Evolutionary conservation across 352 stramenopile genomes (phyloP).

Genomic region (Phytophthora sansomeana): DNA sequence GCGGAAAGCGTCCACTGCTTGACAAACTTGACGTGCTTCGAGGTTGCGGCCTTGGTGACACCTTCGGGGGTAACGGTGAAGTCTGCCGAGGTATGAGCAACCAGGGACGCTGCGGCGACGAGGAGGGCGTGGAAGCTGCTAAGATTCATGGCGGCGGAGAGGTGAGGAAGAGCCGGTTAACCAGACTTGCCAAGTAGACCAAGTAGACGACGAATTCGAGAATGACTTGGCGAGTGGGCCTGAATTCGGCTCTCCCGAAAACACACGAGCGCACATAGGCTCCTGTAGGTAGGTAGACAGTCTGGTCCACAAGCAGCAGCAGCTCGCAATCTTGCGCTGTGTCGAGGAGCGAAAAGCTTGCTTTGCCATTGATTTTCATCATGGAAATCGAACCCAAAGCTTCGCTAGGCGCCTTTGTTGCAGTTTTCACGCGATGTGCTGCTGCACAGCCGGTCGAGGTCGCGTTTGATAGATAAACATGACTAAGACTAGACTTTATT

Average conservation of each 20-base stretch:
- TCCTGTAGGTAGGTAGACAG: too few relatives aligned
- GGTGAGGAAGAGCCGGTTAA: neutral
- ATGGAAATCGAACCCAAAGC: neutral
- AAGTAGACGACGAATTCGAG: slow-evolving; percentile 18
- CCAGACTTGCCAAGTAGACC: too few relatives aligned
- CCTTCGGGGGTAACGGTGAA: slow-evolving; percentile 18
- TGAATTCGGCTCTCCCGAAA: too few relatives aligned
- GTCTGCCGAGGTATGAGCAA: slow-evolving; percentile 16
- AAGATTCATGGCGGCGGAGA: slow-evolving; percentile 17
- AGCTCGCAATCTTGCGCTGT: slow-evolving; percentile 24
- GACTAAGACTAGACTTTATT: too few relatives aligned
- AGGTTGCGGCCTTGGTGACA: slow-evolving; percentile 13
- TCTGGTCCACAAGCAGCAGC: neutral
- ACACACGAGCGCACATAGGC: too few relatives aligned
- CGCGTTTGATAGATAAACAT: too few relatives aligned
- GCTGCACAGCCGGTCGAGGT: neutral
- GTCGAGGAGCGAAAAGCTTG: slow-evolving; percentile 5
- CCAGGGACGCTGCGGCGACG: slow-evolving; percentile 21
- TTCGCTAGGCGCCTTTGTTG: neutral
- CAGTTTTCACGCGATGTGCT: slow-evolving; percentile 22
- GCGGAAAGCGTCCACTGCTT: slow-evolving; percentile 35
- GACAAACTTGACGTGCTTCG: slow-evolving; percentile 28
- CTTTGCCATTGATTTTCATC: slow-evolving; percentile 17
- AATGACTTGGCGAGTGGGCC: too few relatives aligned
- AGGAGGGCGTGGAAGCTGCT: slow-evolving; percentile 23